A percentile compares a stretch with the other conserved stretches of the same genome.
phyloP scores from a whole-genome alignment of 1,284 basidiomycete genomes.

The Ceratobasidium sp. region DNA sequence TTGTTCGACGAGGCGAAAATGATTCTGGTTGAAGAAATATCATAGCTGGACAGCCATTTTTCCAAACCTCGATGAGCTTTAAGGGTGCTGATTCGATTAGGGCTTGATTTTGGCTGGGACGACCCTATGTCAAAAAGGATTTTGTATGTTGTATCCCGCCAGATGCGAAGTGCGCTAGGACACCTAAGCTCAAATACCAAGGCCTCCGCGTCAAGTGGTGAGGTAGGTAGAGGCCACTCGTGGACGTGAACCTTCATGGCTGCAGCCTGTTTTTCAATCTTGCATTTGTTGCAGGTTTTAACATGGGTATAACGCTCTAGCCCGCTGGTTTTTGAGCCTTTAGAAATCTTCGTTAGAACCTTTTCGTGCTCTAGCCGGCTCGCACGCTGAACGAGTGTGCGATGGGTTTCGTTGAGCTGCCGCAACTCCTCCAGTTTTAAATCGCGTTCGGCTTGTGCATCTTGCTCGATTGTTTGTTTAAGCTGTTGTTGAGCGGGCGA shows the following conservation, averaged over 20 bases:
- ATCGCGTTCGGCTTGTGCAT: slow-evolving; percentile 46
- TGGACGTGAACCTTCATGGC: slow-evolving; percentile 55
- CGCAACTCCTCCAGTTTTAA: slow-evolving; percentile 51
- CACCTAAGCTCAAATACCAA: slow-evolving; percentile 61
- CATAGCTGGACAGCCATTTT: neutral
- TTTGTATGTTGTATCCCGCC: slow-evolving; percentile 59
- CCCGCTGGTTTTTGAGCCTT: neutral
- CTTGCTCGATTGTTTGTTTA: slow-evolving; percentile 50
- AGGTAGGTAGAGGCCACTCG: slow-evolving; percentile 63
- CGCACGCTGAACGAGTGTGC: slow-evolving; percentile 39
- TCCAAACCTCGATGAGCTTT: too few relatives aligned
- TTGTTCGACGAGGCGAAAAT: slow-evolving; percentile 58
- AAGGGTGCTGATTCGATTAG: too few relatives aligned
- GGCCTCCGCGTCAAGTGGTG: slow-evolving; percentile 48
- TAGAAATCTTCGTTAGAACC: neutral
- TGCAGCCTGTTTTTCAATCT: slow-evolving; percentile 47
- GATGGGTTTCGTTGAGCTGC: slow-evolving; percentile 39
- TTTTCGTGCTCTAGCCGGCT: neutral
- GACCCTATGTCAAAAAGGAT: slow-evolving; percentile 48
- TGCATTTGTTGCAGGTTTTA: slow-evolving; percentile 54
- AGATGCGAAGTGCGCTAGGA: slow-evolving; percentile 57
- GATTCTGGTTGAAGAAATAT: slow-evolving; percentile 45
- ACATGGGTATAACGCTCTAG: neutral
- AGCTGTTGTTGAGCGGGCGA: slow-evolving; percentile 48
- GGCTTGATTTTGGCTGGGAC: too few relatives aligned